Conservation (phyloP, 164 flowering plant genomes). For the Berberis vulgaris region DNA sequence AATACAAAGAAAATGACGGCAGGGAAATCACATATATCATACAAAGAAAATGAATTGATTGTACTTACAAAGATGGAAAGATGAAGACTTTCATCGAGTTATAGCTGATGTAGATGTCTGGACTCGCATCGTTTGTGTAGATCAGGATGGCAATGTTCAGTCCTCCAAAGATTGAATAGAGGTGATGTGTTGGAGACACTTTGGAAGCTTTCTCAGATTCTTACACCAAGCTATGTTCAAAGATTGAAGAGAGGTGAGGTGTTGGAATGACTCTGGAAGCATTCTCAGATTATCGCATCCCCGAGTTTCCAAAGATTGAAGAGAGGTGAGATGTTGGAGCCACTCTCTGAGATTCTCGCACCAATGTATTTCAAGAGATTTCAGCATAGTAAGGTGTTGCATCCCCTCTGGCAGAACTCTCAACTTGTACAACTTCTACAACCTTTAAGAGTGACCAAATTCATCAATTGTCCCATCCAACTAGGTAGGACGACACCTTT, state of each 20-base stretch:
- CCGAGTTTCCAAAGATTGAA: not conserved
- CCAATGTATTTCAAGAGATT: no score
- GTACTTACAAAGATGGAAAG: no score
- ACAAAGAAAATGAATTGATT: no score
- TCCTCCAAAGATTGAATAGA: not conserved
- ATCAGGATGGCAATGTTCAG: not conserved
- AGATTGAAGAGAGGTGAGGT: not conserved
- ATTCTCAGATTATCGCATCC: not conserved
- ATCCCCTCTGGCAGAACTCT: not conserved
- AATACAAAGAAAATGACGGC: no score
- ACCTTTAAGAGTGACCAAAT: not conserved
- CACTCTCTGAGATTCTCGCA: no score
- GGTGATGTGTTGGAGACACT: no score
- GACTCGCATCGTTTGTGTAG: not conserved
- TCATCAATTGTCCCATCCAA: no score
- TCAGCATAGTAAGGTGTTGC: not conserved
- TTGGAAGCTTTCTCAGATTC: no score
- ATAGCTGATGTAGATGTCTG: not conserved
- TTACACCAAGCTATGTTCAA: not conserved
- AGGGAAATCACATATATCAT: no score
- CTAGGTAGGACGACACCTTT: no score
- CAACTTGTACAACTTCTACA: not conserved
- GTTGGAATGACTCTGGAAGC: not conserved
- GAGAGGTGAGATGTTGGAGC: no score
- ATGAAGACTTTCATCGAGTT: no score